phyloP scores from a whole-genome alignment of 2,329 filamentous ascomycete genomes.

The Claviceps africana region DNA sequence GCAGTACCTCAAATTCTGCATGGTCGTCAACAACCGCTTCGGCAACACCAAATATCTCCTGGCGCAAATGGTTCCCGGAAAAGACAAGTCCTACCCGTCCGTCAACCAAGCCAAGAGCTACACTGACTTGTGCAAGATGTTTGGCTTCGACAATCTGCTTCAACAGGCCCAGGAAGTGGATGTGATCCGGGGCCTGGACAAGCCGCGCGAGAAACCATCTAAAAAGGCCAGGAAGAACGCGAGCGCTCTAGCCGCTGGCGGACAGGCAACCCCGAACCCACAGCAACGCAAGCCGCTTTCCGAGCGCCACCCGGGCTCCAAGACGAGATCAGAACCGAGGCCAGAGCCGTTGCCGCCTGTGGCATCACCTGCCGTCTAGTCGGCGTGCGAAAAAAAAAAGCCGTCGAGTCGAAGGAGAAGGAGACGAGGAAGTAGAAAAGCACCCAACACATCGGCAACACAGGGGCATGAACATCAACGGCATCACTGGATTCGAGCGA shows the following conservation, averaged over 20 bases:
- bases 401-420: too few species aligned
- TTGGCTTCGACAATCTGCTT: conserved; percentile 51
- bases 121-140: conserved; percentile 46
- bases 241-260: conserved; percentile 34
- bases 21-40: conserved; percentile 74
- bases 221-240: conserved; percentile 20
- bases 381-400: not conserved
- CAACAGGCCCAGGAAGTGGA: conserved; percentile 54
- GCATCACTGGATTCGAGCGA: conserved; percentile 7
- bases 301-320: conserved; percentile 15
- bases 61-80: conserved; percentile 73
- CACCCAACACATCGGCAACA: not conserved
- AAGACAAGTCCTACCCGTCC: conserved; percentile 45
- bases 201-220: conserved; percentile 23
- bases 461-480: not conserved
- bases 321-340: conserved; percentile 7
- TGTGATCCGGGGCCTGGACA: conserved; percentile 42
- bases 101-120: conserved; percentile 60
- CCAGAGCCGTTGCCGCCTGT: conserved; percentile 12
- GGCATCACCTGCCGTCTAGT: conserved; percentile 9
- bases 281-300: conserved; percentile 23
- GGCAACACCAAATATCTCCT: conserved; percentile 91
- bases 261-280: conserved; percentile 24
- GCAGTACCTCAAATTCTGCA: conserved; percentile 56
- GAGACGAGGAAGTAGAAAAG: not conserved